Evolutionary conservation across 306 rosid genomes (phyloP).

Genomic region (Myrica gale): DNA sequence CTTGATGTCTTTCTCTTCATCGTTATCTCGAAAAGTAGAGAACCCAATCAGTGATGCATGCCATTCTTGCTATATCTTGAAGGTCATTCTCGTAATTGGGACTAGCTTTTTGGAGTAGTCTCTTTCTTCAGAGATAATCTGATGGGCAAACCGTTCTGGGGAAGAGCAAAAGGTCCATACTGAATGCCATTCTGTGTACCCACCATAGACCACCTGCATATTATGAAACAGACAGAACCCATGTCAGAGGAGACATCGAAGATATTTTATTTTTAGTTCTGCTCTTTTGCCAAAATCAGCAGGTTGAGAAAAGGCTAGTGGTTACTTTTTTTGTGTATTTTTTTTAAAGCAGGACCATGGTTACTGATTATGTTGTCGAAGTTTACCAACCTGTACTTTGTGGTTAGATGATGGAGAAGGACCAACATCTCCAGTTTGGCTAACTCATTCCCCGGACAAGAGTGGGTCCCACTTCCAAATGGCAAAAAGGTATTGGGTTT

Average conservation of each 20-base stretch:
- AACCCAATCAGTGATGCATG: constrained; percentile 23
- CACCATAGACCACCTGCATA: constrained; percentile 68
- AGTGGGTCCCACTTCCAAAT: constrained; percentile 94
- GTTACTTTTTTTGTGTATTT: background rate
- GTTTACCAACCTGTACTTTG: constrained; percentile 76
- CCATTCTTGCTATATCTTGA: constrained; percentile 35
- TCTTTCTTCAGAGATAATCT: constrained; percentile 48
- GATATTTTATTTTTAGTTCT: constrained; percentile 35
- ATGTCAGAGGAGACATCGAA: constrained; percentile 12
- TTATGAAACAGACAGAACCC: background rate
- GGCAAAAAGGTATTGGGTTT: constrained; percentile 92
- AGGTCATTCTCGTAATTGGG: constrained; percentile 22
- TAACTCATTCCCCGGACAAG: constrained; percentile 92
- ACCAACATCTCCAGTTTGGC: constrained; percentile 92
- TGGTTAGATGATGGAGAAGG: constrained; percentile 86
- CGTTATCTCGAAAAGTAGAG: constrained; percentile 1
- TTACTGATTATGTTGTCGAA: background rate
- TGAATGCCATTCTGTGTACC: constrained; percentile 83
- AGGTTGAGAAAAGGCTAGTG: background rate
- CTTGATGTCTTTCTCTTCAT: constrained; percentile 5
- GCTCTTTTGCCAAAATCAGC: background rate
- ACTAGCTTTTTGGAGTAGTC: constrained; percentile 8
- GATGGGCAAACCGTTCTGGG: constrained; percentile 89
- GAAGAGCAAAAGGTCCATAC: constrained; percentile 97
- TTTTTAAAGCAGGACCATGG: background rate